Evolutionary conservation across 441 rosid genomes (phyloP).

Genomic region (Eruca vesicaria): DNA sequence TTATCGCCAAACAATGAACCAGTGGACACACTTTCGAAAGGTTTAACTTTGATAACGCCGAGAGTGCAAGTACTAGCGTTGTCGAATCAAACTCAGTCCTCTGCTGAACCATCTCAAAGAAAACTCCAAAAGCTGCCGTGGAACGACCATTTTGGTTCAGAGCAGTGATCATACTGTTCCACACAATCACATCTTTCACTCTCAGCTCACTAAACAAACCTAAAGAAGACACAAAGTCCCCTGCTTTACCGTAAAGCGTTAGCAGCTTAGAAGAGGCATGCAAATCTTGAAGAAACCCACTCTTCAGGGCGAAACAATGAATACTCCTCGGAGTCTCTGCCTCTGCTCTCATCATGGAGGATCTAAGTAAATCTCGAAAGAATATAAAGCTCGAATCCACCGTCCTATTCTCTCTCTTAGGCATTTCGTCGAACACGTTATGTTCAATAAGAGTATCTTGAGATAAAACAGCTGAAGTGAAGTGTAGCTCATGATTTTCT

Average conservation of each 20-base stretch:
- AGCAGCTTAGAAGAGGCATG: constrained; percentile 48
- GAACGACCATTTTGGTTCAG: constrained; percentile 40
- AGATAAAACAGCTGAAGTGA: background rate
- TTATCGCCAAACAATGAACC: constrained; percentile 16
- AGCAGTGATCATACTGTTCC: constrained; percentile 61
- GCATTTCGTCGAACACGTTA: constrained; percentile 45
- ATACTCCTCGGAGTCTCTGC: constrained; percentile 16
- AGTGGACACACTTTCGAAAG: background rate
- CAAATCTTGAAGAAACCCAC: constrained; percentile 44
- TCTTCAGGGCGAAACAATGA: constrained; percentile 60
- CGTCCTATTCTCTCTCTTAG: constrained; percentile 29
- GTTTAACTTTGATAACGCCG: constrained; percentile 5
- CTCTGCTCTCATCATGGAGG: constrained; percentile 25
- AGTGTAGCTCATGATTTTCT: constrained; percentile 14
- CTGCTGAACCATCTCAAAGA: constrained; percentile 39
- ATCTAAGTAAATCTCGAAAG: constrained; percentile 38
- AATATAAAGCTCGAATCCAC: constrained; percentile 9
- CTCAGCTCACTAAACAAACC: constrained; percentile 42
- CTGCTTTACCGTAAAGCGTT: constrained; percentile 42
- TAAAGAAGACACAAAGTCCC: constrained; percentile 35
- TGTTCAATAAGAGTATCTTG: constrained; percentile 9
- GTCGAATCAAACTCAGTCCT: constrained; percentile 17
- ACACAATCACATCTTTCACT: constrained; percentile 46
- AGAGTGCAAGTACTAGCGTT: background rate
- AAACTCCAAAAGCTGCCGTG: constrained; percentile 36